Conservation (phyloP, 345 rosid species). For the Acer saccharum region DNA sequence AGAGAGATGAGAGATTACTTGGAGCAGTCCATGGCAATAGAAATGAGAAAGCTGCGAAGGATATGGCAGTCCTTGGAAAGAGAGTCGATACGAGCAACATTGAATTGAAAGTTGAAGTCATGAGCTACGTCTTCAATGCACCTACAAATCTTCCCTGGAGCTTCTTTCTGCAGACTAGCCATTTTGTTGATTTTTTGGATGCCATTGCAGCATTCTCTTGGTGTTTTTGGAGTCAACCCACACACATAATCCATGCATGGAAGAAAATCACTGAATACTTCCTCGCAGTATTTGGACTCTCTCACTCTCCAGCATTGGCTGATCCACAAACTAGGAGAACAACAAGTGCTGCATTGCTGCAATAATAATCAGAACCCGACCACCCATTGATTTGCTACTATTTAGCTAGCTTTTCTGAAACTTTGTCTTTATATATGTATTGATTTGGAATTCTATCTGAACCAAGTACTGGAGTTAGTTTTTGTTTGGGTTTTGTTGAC, state of each 20-base stretch:
- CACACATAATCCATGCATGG: neutral
- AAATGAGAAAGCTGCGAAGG: slow-evolving; percentile 36
- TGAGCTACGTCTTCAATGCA: slow-evolving; percentile 37
- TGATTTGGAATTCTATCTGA: neutral
- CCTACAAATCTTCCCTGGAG: slow-evolving; percentile 21
- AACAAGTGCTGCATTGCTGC: neutral
- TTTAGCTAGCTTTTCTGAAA: neutral
- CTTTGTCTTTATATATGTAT: neutral
- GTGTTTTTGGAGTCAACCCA: neutral
- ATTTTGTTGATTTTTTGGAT: slow-evolving; percentile 15
- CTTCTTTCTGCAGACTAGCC: neutral
- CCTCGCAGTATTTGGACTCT: neutral
- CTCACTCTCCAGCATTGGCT: neutral
- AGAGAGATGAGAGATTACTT: slow-evolving; percentile 22
- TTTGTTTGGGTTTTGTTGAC: neutral
- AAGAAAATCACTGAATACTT: neutral
- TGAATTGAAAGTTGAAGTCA: slow-evolving; percentile 15
- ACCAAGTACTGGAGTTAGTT: neutral
- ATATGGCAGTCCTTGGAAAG: slow-evolving; percentile 17
- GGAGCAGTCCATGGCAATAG: slow-evolving; percentile 44
- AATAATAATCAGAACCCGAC: neutral
- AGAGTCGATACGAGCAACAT: slow-evolving; percentile 17
- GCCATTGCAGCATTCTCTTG: slow-evolving; percentile 17
- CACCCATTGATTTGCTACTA: neutral
- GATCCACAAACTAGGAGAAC: neutral